These are phyloP conservation scores for Gynandropsis gynandra DNA, from an alignment of 345 rosid genomes.

Conservation along the genomic window DNA sequence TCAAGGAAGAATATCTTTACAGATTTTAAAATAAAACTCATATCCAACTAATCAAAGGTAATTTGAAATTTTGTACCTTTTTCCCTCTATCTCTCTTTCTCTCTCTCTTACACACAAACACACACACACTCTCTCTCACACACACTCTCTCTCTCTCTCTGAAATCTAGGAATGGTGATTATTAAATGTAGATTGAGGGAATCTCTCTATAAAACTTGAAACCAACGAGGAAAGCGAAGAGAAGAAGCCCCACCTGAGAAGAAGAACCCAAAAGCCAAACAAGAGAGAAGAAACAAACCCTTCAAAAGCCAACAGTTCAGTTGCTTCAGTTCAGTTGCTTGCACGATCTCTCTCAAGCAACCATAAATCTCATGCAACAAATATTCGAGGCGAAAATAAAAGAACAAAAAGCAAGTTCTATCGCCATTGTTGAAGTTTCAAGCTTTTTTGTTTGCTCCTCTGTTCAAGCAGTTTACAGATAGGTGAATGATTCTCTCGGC, in stretches of 20 bases:
- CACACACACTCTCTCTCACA: too few species aligned
- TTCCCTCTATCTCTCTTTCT: constrained; percentile 1
- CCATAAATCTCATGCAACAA: constrained; percentile 4
- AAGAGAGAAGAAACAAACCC: neutral
- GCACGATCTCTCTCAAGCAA: constrained; percentile 24
- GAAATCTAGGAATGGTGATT: constrained; percentile 12
- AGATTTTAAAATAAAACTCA: too few species aligned
- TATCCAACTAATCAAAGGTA: too few species aligned
- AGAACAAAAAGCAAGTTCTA: constrained; percentile 20
- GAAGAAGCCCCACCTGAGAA: constrained; percentile 20
- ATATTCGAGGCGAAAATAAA: neutral
- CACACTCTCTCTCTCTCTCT: constrained; percentile 12
- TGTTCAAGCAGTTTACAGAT: constrained; percentile 6
- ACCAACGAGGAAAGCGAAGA: constrained; percentile 21
- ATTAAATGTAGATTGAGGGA: constrained; percentile 5
- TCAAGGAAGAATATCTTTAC: too few species aligned
- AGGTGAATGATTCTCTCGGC: constrained; percentile 2
- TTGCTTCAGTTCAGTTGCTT: constrained; percentile 20
- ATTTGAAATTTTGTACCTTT: too few species aligned
- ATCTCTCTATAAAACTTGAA: constrained; percentile 18
- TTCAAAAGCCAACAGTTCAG: neutral
- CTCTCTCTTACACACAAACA: too few species aligned
- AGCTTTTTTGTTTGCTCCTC: constrained; percentile 2
- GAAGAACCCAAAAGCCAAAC: constrained; percentile 1
- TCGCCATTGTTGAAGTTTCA: constrained; percentile 3